Conservation (phyloP, 305 asterid species). For the Solanum hybrid region DNA sequence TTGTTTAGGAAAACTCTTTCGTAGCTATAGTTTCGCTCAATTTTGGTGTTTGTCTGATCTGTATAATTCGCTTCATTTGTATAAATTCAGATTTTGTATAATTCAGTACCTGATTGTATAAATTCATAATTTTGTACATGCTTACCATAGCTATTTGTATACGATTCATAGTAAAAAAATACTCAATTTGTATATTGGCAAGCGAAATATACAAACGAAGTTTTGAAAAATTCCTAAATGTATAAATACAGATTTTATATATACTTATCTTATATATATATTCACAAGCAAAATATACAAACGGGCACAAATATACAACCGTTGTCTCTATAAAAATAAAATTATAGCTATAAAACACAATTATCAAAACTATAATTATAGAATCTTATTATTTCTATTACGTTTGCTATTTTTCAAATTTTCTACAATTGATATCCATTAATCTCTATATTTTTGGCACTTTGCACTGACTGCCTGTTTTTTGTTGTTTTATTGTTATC, state of each 20-base stretch:
- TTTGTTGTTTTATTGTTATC: background rate
- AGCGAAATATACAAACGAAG: background rate
- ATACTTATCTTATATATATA: background rate
- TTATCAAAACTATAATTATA: too few relatives aligned
- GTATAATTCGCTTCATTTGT: background rate
- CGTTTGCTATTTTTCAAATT: background rate
- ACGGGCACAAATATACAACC: too few relatives aligned
- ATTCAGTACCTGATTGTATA: background rate
- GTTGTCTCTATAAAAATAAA: too few relatives aligned
- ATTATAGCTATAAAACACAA: too few relatives aligned
- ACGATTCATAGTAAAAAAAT: too few relatives aligned
- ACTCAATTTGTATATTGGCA: background rate
- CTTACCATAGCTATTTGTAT: background rate
- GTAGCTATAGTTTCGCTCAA: background rate
- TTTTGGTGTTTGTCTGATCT: background rate
- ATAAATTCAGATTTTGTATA: too few relatives aligned
- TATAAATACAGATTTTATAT: too few relatives aligned
- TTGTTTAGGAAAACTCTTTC: background rate
- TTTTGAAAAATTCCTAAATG: background rate
- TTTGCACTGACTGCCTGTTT: background rate
- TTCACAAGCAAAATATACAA: background rate
- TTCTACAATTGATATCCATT: background rate
- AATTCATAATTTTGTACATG: too few relatives aligned
- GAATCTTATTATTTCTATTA: too few relatives aligned
- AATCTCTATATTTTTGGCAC: background rate